Evolutionary conservation across 768 basidiomycete genomes (phyloP).

Genomic region (Lactifluus volemus): DNA sequence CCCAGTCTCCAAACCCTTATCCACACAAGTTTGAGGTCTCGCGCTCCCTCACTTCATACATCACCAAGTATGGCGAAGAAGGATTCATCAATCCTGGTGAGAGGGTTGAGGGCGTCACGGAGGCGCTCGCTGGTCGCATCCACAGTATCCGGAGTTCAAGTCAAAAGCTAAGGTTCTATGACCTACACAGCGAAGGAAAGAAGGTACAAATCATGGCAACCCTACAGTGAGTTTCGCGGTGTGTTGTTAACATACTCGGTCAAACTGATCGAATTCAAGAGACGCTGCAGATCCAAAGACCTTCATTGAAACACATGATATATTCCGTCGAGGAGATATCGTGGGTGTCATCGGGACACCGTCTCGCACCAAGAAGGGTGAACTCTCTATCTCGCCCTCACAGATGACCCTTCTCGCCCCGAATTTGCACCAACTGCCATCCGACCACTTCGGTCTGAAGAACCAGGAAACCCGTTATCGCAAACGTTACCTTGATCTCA

Average conservation of each 20-base stretch:
- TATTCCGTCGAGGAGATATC: constrained; percentile 93
- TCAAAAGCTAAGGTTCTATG: constrained; percentile 87
- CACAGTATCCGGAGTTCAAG: constrained; percentile 82
- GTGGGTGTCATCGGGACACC: constrained; percentile 88
- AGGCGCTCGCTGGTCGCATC: constrained; percentile 81
- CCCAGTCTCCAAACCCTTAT: constrained; percentile 87
- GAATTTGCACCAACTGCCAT: constrained; percentile 93
- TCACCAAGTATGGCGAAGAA: constrained; percentile 63
- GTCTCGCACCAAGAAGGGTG: constrained; percentile 90
- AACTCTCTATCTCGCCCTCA: constrained; percentile 80
- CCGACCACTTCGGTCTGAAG: constrained; percentile 87
- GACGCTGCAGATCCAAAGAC: constrained; percentile 54
- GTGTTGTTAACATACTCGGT: neutral
- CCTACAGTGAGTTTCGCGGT: constrained; percentile 48
- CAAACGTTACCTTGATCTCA: constrained; percentile 97
- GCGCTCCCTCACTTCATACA: constrained; percentile 62
- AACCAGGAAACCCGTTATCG: constrained; percentile 97
- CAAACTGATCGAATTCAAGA: constrained; percentile 27
- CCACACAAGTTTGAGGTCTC: constrained; percentile 98
- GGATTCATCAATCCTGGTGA: constrained; percentile 60
- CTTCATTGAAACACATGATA: constrained; percentile 67
- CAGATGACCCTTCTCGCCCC: constrained; percentile 86
- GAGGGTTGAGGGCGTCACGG: constrained; percentile 49
- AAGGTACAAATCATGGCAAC: constrained; percentile 96
- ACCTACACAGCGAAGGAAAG: constrained; percentile 82